Evolutionary conservation across 805 yeast species (phyloP), one percentile per base, ranked within the genome.

Genomic region (Barnettozyma salicaria): DNA sequence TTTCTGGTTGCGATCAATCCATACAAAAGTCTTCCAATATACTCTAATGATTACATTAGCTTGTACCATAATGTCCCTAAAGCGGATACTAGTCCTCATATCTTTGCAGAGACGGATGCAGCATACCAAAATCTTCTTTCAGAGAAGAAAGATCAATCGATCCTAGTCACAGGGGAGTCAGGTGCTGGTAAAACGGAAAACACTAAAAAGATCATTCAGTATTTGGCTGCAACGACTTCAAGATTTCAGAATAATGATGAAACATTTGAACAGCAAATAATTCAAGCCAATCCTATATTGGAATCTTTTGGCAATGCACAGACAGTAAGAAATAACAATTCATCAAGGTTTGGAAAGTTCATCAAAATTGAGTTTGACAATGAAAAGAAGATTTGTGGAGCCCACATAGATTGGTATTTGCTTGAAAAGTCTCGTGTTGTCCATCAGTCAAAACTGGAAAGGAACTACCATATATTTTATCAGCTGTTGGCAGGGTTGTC

Each of bases 181-280:
- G 99, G 99, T 48, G 98, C 99, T 0, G 99, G 99, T 36, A 92
- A 92, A 57, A 92, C 99, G 0, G 98, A 92, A 62, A 92, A 87
- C 49, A 92, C 99, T 5, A 92, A 92, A 59, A 88, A 84, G 55
- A 88, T 92, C 38, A 81, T 92, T 42, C 97, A 89, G 58, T 92
- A 88, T 58, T 68, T 92, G 39, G 86, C 96, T 1, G 78, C 86
- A 7, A 79, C 86, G 19, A 76, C 94, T 2, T 54, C 72, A 8
- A 49, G 60, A 38, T 50, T 52, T 24, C 42, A 38, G 12, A 31
- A 36, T 7, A 27, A 25, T 10, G 27, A 44, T 43, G 29, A 52
- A 39, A 67, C 72, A 31, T 82, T 92, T 48, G 97, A 92, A 58
- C 72, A 74, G 44, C 88, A 85, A 57, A 90, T 92, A 36, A 60